Evolutionary conservation across 192 early-diverging fungal genomes (phyloP), one percentile per base, ranked within the genome.

Genomic region (Coemansia umbellata): DNA sequence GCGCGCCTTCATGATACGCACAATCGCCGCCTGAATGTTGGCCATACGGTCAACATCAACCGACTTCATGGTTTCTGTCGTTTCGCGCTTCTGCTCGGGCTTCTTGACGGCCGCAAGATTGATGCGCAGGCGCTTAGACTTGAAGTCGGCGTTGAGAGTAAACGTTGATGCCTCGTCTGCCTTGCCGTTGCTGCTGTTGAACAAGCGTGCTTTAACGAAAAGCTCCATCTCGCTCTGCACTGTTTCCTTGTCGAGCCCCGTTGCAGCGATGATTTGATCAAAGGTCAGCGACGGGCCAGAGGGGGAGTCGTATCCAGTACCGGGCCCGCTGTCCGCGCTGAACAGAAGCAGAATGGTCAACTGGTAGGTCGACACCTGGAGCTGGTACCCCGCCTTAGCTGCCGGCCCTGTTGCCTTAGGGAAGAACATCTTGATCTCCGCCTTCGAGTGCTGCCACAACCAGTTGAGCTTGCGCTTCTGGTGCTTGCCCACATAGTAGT

Each of bases 1-100:
- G 28, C 95, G 87, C 2, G 94, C 91, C 81, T 99, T 99, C 97
- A 99, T 99, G 58, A 99, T 93, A 15, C 97, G 91, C 32, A 99
- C 97, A 80, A 99, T 95, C 1, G 97, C 95, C 5, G 95, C 95
- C 85, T 99, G 93, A 78, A 99, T 97, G 48, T 92, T 68, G 50
- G 85, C 72, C 77, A 89, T 91, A 33, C 97, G 85, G 64, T 97
- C 95, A 57, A 92, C 85, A 50, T 92, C 91, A 17, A 99, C 87
- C 0, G 85, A 87, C 67, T 89, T 88, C 75, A 95, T 90, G 17
- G 95, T 95, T 27, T 94, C 92, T 22, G 92, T 91, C 5, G 85
- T 74, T 49, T 99, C 97, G 8, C 79, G 80, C 74, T 97, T 95
- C 58, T 90, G 85, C 64, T 99, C 97, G 8, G 83, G 81, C 72